Base-by-base conservation (phyloP, 2,329 filamentous ascomycete genomes). In the Phaeosphaeriaceae sp. region DNA sequence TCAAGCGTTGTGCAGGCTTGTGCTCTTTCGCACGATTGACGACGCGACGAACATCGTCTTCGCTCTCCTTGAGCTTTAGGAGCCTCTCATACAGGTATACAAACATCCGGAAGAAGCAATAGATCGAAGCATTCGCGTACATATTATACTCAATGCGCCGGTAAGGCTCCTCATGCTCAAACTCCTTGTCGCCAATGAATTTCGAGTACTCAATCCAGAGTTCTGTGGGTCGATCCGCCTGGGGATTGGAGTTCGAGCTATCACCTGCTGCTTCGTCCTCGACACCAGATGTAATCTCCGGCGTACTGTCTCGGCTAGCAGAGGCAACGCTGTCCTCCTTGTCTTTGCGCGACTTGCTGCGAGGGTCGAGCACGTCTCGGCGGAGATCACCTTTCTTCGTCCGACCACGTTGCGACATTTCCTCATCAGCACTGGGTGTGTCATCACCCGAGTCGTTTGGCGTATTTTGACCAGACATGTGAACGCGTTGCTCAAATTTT, bases 21-120 rank as follows among this genome's bases (percentile, higher is more conserved):
- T 86, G 84, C 49, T 88, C 85, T 73, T 88, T 89, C 47, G 92
- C 88, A 21, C 92, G 90, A 24, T 85, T 82, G 42, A 97, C 89
- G 69, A 92, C 89, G 67, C 89, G 86, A 49, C 87, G 84, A 10
- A 96, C 94, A 47, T 89, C 86, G 2, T 86, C 84, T 69, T 91
- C 91, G 72, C 90, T 90, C 58, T 89, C 84, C 81, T 98, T 98
- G 77, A 98, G 88, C 60, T 91, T 91, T 63, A 90, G 84, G 15
- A 99, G 84, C 43, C 95, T 89, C 70, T 89, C 88, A 79, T 97
- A 98, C 5, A 99, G 83, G n/a, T 91, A 91, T 73, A 97, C 89
- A 76, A 99, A 95, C 61, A 97, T 89, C 67, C 91, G 92, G 82
- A 99, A 91, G 84, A 99, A 98, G 78, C 95, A 94, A 75, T 93